A percentile compares a stretch with the other conserved stretches of the same genome.
phyloP scores from a whole-genome alignment of 139 green algal species.

The Trebouxia sp. region DNA sequence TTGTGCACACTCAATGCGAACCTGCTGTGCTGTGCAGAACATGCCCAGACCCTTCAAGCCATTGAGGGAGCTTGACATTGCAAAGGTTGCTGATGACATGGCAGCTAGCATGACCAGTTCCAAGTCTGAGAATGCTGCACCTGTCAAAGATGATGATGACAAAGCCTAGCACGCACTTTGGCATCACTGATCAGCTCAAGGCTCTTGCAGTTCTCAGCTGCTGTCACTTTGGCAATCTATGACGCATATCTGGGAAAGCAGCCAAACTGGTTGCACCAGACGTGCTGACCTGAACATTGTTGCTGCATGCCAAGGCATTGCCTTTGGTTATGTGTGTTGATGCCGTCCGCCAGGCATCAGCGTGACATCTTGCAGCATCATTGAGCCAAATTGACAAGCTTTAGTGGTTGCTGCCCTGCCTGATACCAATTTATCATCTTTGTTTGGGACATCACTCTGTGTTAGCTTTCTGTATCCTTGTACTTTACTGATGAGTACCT shows the following conservation, averaged over 20 bases:
- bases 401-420: too few relatives aligned
- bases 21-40: slow-evolving; percentile 5
- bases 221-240: background rate
- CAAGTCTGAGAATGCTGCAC: too few relatives aligned
- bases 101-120: background rate
- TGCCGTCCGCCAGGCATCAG: background rate
- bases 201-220: background rate
- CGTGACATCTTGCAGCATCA: too few relatives aligned
- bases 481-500: too few relatives aligned
- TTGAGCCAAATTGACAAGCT: too few relatives aligned
- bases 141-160: background rate
- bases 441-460: too few relatives aligned
- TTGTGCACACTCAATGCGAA: too few relatives aligned
- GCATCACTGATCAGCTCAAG: background rate
- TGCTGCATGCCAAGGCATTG: background rate
- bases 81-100: slow-evolving; percentile 22
- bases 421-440: too few relatives aligned
- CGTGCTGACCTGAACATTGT: slow-evolving; percentile 5
- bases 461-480: too few relatives aligned
- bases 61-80: slow-evolving; percentile 25
- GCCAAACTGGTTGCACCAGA: background rate
- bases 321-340: background rate
- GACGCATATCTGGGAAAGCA: slow-evolving; percentile 14
- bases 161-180: background rate
- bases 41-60: slow-evolving; percentile 26